Percentiles rank a stretch among this genome's conserved stretches.
phyloP scores from a whole-genome alignment of 768 basidiomycete species.

The Macrolepiota albuminosa region DNA sequence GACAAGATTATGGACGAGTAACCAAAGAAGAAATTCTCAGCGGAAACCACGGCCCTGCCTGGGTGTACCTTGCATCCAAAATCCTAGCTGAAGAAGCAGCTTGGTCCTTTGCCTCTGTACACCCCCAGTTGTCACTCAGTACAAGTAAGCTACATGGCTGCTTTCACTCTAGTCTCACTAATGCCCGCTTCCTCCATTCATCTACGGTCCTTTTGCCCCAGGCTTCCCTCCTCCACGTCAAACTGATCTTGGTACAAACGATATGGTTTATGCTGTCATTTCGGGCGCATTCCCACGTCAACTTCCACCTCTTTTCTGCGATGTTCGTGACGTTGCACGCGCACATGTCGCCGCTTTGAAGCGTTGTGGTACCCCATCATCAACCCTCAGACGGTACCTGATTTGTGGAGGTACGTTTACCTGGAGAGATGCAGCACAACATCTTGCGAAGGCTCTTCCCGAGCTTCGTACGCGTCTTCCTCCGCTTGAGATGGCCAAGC shows the following conservation, averaged over 20 bases:
- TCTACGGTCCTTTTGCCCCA: constrained; percentile 9
- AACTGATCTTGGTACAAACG: constrained; percentile 2
- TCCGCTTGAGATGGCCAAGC: neutral
- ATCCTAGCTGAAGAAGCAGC: constrained; percentile 22
- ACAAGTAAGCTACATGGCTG: constrained; percentile 19
- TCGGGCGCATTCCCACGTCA: neutral
- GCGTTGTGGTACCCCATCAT: neutral
- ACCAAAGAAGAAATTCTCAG: constrained; percentile 9
- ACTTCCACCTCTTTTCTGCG: constrained; percentile 5
- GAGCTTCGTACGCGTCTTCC: neutral
- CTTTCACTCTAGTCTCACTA: neutral
- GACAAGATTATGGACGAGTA: constrained; percentile 4
- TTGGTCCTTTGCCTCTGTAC: constrained; percentile 33
- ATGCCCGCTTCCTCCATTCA: constrained; percentile 7
- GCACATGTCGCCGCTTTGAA: constrained; percentile 7
- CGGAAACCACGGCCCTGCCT: constrained; percentile 1
- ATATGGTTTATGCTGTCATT: neutral
- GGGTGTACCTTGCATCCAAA: constrained; percentile 7
- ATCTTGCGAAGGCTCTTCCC: neutral
- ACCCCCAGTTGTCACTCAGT: constrained; percentile 29
- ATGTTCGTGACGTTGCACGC: constrained; percentile 10
- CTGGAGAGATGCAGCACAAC: constrained; percentile 1
- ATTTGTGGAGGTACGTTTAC: constrained; percentile 4
- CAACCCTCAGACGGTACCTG: constrained; percentile 12
- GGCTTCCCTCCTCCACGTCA: constrained; percentile 4